Conservation (phyloP, 352 stramenopile genomes). For the Pythium sukuiense region DNA sequence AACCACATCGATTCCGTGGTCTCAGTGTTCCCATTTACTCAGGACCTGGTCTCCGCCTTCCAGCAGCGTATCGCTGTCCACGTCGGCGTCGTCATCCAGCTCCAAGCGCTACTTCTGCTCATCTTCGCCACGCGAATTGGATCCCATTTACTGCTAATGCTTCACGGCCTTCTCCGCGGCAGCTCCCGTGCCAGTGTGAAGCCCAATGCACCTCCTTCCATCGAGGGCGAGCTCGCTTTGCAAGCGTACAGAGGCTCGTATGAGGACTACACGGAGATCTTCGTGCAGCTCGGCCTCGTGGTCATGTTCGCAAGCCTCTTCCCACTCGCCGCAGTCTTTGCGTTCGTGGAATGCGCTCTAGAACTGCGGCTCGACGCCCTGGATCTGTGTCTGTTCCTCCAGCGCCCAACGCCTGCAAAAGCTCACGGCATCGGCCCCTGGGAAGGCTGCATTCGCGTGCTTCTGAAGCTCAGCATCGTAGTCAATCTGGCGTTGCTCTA, state of each 20-base stretch:
- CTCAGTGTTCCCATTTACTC: background rate
- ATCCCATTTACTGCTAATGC: constrained; percentile 19
- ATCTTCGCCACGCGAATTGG: constrained; percentile 24
- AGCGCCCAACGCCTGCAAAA: constrained; percentile 22
- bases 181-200: background rate
- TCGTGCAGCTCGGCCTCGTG: constrained; percentile 26
- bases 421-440: constrained; percentile 32
- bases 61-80: constrained; percentile 3
- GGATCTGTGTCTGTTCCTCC: constrained; percentile 29
- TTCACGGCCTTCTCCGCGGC: constrained; percentile 10
- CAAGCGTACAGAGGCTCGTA: constrained; percentile 25
- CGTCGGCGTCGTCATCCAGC: constrained; percentile 15
- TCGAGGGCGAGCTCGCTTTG: constrained; percentile 24
- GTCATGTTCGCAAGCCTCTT: constrained; percentile 27
- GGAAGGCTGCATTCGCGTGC: constrained; percentile 16
- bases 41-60: background rate
- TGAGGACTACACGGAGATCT: constrained; percentile 33
- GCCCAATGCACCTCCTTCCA: background rate
- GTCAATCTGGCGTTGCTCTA: constrained; percentile 31
- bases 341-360: constrained; percentile 28
- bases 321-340: constrained; percentile 15
- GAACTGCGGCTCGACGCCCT: constrained; percentile 34
- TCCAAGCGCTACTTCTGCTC: constrained; percentile 22
- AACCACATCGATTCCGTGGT: background rate
- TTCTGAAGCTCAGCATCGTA: constrained; percentile 18